These are phyloP conservation scores for Metschnikowia proteae DNA, from an alignment of 805 yeast species.

Conservation along the genomic window DNA sequence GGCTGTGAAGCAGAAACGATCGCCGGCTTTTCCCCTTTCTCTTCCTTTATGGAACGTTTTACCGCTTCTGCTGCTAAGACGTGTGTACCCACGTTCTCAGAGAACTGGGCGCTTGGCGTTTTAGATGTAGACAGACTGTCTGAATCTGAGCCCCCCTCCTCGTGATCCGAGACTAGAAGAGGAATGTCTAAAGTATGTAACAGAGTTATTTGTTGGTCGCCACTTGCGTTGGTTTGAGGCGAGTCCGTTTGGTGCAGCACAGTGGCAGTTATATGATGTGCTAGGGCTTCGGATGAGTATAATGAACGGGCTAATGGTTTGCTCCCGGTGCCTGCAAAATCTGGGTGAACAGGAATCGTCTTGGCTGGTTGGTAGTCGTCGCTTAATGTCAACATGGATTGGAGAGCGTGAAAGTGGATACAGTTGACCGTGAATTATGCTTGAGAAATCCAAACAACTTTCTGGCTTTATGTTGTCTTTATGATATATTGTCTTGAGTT, in stretches of 20 bases:
- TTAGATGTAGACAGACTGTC: conserved; percentile 20
- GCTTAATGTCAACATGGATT: conserved; percentile 11
- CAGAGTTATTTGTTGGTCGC: background rate
- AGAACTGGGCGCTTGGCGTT: background rate
- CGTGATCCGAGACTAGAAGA: conserved; percentile 29
- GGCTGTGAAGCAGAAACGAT: background rate
- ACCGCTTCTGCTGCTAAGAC: conserved; percentile 21
- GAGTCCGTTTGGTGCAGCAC: background rate
- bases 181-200: conserved; percentile 26
- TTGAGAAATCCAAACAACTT: background rate
- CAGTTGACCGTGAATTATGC: background rate
- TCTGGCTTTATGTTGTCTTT: background rate
- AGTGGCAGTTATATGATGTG: background rate
- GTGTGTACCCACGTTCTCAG: conserved; percentile 1
- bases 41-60: conserved; percentile 20
- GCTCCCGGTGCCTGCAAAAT: conserved; percentile 1
- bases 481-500: background rate
- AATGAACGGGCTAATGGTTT: background rate
- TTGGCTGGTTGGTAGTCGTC: conserved; percentile 9
- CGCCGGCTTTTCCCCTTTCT: background rate
- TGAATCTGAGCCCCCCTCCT: conserved; percentile 27
- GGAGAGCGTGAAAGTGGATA: background rate
- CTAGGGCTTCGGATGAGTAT: background rate
- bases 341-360: conserved; percentile 7
- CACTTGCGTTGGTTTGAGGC: background rate